Conservation (phyloP, 1,284 basidiomycete genomes). For the Ustilago curta region DNA sequence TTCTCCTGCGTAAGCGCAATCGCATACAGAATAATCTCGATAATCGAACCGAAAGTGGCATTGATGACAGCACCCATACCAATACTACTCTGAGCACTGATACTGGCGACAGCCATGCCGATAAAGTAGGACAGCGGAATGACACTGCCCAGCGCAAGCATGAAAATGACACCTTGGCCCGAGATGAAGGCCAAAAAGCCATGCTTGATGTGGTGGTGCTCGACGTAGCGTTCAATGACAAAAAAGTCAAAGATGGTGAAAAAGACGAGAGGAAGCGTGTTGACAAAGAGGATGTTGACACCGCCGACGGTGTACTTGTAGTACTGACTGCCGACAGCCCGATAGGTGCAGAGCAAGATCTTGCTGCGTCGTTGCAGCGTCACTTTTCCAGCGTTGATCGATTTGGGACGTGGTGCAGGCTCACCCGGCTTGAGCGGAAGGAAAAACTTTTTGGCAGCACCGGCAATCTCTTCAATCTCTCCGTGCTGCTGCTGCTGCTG, state of each 20-base stretch:
- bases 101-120: constrained; percentile 99
- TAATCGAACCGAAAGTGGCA: constrained; percentile 97
- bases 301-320: constrained; percentile 99
- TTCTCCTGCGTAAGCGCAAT: constrained; percentile 90
- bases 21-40: constrained; percentile 93
- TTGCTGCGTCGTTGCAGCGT: constrained; percentile 72
- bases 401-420: constrained; percentile 69
- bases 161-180: constrained; percentile 83
- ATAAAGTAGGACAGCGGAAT: constrained; percentile 99
- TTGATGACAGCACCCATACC: constrained; percentile 99
- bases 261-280: constrained; percentile 91
- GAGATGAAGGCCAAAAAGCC: constrained; percentile 79
- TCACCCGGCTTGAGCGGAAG: constrained; percentile 70
- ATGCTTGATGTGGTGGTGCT: constrained; percentile 74
- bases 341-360: constrained; percentile 93
- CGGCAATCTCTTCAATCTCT: constrained; percentile 63
- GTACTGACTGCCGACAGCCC: constrained; percentile 89
- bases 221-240: constrained; percentile 80
- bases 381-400: constrained; percentile 72
- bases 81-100: constrained; percentile 96
- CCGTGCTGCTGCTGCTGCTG: constrained; percentile 37
- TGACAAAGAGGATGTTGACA: constrained; percentile 98
- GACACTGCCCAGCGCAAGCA: constrained; percentile 86
- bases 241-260: constrained; percentile 95
- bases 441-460: constrained; percentile 46